Base-by-base conservation (phyloP, 1,284 basidiomycete genomes). In the Retiboletus fuscus region DNA sequence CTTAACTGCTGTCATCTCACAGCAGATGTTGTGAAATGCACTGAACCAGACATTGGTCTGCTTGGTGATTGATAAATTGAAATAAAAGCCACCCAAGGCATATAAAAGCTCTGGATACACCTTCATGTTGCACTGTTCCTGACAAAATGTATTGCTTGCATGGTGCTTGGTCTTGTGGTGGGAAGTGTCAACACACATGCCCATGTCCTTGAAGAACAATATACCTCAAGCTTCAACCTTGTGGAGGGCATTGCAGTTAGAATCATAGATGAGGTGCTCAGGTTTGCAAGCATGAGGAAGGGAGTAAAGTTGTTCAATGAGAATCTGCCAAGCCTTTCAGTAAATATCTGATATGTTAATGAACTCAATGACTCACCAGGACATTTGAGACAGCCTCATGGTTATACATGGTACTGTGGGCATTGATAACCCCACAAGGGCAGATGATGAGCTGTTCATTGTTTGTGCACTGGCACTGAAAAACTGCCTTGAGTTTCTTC, bases 91-190 rank as follows among this genome's bases (percentile, higher is more conserved):
- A 6, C 64, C 51, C 13, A 43, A 5, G 7, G 28, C 24, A 28
- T 64, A 30, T 10, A 63, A 10, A 5, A 65, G 39, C 41, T 65
- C 51, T 8, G 51, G 64, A n/a, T 65, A 65, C 3, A 0, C 3
- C 8, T 28, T 18, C 64, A 65, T 65, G 18, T 65, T 65, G 64
- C 64, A 65, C 16, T 22, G 10, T 20, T 65, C 49, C 15, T 65
- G 64, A 22, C 64, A 65, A 5, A 65, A 16, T 5, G 2, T 3
- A 24, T 65, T 41, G 5, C 39, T 55, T 5, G 39, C 18, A n/a
- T 65, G 55, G 64, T 53, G 51, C 18, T 53, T 53, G 2, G 51
- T 53, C n/a, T 26, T n/a, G 26, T 53, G 51, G 26, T 53, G 51
- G 13, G 28, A 53, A 13, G 51, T 26, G 26, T 53, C 51, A 2